Percentiles rank a stretch among this genome's conserved stretches.
Evolutionary conservation across 345 rosid genomes (phyloP).

Genomic region (Syzygium aqueum): DNA sequence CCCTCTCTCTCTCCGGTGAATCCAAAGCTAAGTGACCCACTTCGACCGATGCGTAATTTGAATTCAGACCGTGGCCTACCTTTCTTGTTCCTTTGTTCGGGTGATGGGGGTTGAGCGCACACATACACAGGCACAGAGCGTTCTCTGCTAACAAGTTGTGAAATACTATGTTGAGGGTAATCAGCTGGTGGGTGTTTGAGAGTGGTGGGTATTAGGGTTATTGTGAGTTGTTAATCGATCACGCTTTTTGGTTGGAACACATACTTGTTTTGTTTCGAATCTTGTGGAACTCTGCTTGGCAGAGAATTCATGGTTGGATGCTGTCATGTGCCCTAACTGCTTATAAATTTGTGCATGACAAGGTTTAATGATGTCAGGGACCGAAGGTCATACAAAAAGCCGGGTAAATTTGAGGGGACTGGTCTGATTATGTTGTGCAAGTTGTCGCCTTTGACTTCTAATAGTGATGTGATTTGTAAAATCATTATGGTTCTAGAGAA

Average conservation of each 20-base stretch:
- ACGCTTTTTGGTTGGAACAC: neutral
- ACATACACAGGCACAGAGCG: neutral
- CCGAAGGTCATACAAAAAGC: neutral
- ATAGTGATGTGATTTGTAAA: neutral
- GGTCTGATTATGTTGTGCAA: neutral
- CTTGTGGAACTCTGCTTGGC: neutral
- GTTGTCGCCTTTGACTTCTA: neutral
- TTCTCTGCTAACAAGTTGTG: neutral
- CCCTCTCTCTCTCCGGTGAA: neutral
- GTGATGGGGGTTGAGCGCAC: neutral
- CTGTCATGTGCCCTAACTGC: neutral
- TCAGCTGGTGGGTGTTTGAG: neutral
- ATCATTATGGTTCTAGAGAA: neutral
- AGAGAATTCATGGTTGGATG: neutral
- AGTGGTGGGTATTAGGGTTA: neutral
- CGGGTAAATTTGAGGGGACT: neutral
- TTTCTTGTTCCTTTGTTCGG: neutral
- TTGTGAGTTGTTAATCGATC: neutral
- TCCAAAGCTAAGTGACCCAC: neutral
- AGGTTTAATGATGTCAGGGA: neutral
- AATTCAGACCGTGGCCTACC: neutral
- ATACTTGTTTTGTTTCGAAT: neutral
- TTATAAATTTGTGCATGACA: neutral
- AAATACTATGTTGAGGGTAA: neutral
- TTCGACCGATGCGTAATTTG: neutral